Conservation (phyloP, 2,329 filamentous ascomycete species). For the Diaporthe sp. region DNA sequence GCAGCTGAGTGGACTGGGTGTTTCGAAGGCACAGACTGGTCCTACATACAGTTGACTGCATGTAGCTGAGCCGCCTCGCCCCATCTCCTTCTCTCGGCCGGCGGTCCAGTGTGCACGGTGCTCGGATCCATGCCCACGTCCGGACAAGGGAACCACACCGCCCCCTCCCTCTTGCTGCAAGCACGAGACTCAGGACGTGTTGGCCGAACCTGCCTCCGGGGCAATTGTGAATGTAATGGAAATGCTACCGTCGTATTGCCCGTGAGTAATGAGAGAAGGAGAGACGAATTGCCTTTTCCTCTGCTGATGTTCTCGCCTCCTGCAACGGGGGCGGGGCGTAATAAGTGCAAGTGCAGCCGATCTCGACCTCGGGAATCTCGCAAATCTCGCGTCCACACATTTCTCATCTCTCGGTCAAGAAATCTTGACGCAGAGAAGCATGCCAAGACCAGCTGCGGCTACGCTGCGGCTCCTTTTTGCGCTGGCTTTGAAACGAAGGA, state of each 20-base stretch:
- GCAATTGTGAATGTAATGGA: conserved; percentile 7
- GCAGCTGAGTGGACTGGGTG: neutral
- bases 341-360: conserved; percentile 24
- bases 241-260: conserved; percentile 22
- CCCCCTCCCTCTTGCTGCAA: conserved; percentile 23
- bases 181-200: conserved; percentile 22
- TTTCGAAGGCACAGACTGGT: neutral
- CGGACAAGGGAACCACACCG: conserved; percentile 22
- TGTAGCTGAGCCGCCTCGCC: neutral
- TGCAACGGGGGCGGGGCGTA: neutral
- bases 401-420: conserved; percentile 6
- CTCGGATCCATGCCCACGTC: conserved; percentile 13
- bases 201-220: conserved; percentile 13
- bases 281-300: conserved; percentile 17
- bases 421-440: conserved; percentile 16
- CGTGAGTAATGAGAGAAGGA: conserved; percentile 12
- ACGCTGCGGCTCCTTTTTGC: conserved; percentile 17
- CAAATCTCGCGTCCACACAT: conserved; percentile 12
- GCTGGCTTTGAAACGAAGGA: conserved; percentile 1
- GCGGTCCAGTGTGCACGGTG: conserved; percentile 11
- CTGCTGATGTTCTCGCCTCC: conserved; percentile 5
- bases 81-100: conserved; percentile 9
- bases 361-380: conserved; percentile 13
- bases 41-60: neutral
- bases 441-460: conserved; percentile 28